phyloP scores from a whole-genome alignment of 2,329 filamentous ascomycete genomes.

The Cladosporium austrohemisphaericum region DNA sequence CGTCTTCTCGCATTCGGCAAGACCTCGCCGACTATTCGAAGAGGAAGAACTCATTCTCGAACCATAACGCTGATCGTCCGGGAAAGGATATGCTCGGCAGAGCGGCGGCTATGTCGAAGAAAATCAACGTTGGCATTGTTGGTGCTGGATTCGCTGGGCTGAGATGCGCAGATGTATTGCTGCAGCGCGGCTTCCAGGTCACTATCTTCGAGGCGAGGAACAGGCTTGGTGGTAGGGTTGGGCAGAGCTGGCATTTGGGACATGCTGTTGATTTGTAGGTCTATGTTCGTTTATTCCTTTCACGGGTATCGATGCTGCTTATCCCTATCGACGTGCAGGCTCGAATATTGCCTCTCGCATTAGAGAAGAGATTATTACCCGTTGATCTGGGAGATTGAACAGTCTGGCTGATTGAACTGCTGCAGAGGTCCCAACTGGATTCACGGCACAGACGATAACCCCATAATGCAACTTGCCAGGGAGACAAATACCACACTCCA shows the following conservation, averaged over 20 bases:
- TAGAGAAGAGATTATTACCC: no score
- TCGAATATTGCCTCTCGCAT: no score
- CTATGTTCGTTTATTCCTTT: background rate
- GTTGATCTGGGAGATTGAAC: no score
- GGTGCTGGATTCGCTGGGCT: conserved; percentile 68
- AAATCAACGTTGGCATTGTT: conserved; percentile 54
- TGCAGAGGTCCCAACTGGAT: conserved; percentile 74
- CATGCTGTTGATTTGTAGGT: conserved; percentile 57
- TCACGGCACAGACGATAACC: conserved; percentile 68
- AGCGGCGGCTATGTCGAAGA: conserved; percentile 13
- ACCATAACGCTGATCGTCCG: background rate
- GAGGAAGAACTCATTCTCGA: background rate
- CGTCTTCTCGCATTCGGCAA: conserved; percentile 18
- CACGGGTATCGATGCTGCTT: no score
- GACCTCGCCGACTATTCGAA: conserved; percentile 12
- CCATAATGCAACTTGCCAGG: conserved; percentile 63
- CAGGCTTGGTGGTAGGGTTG: conserved; percentile 61
- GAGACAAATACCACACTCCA: conserved; percentile 55
- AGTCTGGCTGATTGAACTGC: background rate
- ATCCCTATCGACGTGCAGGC: no score
- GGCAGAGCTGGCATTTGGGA: conserved; percentile 41
- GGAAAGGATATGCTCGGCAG: conserved; percentile 16
- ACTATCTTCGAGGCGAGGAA: conserved; percentile 66
- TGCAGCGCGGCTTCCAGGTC: conserved; percentile 62
- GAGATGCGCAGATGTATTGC: conserved; percentile 65